A percentile compares a stretch with the other conserved stretches of the same genome.
phyloP scores from a whole-genome alignment of 2,329 filamentous ascomycete genomes.

The Hypoxylon sp. region DNA sequence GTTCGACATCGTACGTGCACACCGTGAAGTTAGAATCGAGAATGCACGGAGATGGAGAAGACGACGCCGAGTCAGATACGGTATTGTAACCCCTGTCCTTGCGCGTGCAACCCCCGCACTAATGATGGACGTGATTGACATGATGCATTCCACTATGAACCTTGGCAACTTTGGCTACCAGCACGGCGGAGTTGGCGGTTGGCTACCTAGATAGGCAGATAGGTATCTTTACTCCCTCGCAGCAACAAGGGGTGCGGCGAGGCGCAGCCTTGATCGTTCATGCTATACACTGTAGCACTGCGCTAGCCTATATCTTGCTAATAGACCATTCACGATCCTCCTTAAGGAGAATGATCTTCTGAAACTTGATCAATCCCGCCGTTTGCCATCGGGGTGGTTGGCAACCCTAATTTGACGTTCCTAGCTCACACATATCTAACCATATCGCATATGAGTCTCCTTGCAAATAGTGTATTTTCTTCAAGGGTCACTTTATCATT shows the following conservation, averaged over 20 bases:
- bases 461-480: background rate
- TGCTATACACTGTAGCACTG: constrained; percentile 20
- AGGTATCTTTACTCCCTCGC: background rate
- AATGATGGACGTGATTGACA: constrained; percentile 33
- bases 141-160: constrained; percentile 28
- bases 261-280: constrained; percentile 6
- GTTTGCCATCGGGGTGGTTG: constrained; percentile 3
- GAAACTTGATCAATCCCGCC: constrained; percentile 24
- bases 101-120: constrained; percentile 38
- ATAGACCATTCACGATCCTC: constrained; percentile 16
- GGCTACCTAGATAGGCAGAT: background rate
- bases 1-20: constrained; percentile 43
- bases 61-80: constrained; percentile 9
- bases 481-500: background rate
- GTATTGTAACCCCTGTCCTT: constrained; percentile 20
- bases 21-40: constrained; percentile 13
- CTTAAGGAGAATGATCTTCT: constrained; percentile 25
- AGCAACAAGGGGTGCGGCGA: background rate
- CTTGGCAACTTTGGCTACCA: constrained; percentile 30
- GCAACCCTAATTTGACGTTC: constrained; percentile 36
- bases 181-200: constrained; percentile 5
- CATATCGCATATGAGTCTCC: background rate
- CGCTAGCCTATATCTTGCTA: constrained; percentile 19
- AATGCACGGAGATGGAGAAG: constrained; percentile 4
- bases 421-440: constrained; percentile 8